phyloP scores from a whole-genome alignment of 306 rosid species.

The Hippophae tibetana region DNA sequence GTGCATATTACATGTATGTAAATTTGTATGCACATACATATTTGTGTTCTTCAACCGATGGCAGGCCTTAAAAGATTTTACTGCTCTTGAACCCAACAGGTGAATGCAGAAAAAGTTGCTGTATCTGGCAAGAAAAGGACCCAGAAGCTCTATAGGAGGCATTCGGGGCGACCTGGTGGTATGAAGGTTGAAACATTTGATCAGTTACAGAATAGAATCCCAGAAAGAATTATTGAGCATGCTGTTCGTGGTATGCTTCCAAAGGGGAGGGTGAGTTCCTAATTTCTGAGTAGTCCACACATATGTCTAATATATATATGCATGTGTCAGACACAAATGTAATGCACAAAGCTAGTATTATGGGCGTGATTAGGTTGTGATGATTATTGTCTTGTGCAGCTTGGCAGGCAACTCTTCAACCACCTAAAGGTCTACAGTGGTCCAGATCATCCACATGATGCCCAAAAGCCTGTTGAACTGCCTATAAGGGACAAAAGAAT shows the following conservation, averaged over 20 bases:
- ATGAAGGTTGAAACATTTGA: slow-evolving; percentile 89
- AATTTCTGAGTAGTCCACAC: neutral
- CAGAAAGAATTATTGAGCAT: slow-evolving; percentile 90
- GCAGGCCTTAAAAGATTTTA: slow-evolving; percentile 14
- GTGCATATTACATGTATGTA: too few relatives aligned
- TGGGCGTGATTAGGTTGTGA: neutral
- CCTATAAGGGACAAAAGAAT: slow-evolving; percentile 90
- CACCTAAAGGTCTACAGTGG: slow-evolving; percentile 90
- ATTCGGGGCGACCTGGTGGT: slow-evolving; percentile 99
- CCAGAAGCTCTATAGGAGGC: slow-evolving; percentile 91
- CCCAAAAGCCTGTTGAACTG: slow-evolving; percentile 69
- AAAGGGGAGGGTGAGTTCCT: slow-evolving; percentile 83
- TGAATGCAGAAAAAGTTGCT: slow-evolving; percentile 93
- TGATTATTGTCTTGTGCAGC: slow-evolving; percentile 39
- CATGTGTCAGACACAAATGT: neutral
- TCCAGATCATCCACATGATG: slow-evolving; percentile 85
- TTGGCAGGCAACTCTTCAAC: slow-evolving; percentile 84
- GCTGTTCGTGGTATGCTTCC: slow-evolving; percentile 99
- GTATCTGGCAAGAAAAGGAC: slow-evolving; percentile 90
- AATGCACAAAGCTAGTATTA: neutral
- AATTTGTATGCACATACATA: too few relatives aligned
- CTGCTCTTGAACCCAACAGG: slow-evolving; percentile 35
- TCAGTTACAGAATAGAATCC: slow-evolving; percentile 87
- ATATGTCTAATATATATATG: neutral
- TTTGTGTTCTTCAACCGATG: neutral